Conservation (phyloP, 176 grass and related monocot species). For the Musa troglodytarum region DNA sequence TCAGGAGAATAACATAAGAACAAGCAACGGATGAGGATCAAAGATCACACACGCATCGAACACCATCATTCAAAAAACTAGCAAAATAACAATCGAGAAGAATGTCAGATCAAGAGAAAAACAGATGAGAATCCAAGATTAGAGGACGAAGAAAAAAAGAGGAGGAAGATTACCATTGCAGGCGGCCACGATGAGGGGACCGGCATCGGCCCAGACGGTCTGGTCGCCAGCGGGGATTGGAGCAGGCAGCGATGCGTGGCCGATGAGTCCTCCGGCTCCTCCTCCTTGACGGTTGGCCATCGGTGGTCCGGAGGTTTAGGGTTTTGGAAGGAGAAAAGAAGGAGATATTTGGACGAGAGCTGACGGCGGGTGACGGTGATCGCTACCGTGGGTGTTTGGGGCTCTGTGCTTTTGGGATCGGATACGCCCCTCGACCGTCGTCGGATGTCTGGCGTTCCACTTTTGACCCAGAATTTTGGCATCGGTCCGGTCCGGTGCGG, state of each 20-base stretch:
- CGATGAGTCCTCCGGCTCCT: conserved; percentile 1
- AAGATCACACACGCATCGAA: too few relatives aligned
- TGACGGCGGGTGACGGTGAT: not conserved
- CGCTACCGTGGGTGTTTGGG: too few relatives aligned
- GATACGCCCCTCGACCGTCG: too few relatives aligned
- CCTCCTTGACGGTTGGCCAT: not conserved
- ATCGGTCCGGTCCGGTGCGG: too few relatives aligned
- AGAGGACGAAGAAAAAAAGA: conserved; percentile 9
- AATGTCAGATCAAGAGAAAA: not conserved
- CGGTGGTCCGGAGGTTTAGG: not conserved
- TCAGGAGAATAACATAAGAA: too few relatives aligned
- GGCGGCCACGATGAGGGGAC: conserved; percentile 52
- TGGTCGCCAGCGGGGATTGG: conserved; percentile 42
- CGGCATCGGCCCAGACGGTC: conserved; percentile 58
- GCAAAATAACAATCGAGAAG: not conserved
- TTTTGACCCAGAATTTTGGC: too few relatives aligned
- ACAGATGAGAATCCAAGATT: not conserved
- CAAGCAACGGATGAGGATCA: too few relatives aligned
- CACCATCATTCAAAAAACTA: too few relatives aligned
- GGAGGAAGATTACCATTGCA: conserved; percentile 48
- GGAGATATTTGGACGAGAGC: not conserved
- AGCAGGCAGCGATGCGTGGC: conserved; percentile 21
- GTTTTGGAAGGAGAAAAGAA: not conserved
- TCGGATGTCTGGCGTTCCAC: too few relatives aligned
- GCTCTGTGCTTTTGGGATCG: too few relatives aligned